Base-by-base conservation (phyloP, 2,329 filamentous ascomycete species). In the Sphaerulina populicola region DNA sequence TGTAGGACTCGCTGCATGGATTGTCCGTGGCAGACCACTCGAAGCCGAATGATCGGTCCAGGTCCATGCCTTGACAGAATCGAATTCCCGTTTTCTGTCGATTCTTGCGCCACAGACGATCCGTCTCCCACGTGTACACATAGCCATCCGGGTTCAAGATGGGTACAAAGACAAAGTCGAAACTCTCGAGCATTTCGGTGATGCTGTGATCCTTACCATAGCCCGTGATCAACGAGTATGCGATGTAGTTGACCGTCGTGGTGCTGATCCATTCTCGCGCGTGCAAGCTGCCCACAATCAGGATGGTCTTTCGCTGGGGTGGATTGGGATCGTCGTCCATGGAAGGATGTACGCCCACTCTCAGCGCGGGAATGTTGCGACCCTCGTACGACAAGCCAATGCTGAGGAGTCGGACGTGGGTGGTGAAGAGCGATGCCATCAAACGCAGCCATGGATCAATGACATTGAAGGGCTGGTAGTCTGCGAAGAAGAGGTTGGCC, bases 251-350 rank as follows among this genome's bases (percentile, higher is more conserved):
- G 47, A 94, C 88, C 0, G 89, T 94, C 62, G 85, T 93, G 0
- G 85, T 89, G 42, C 88, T 88, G 58, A 98, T 94, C 93, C 93
- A 98, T 74, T 98, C 93, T 35, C 93, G 81, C 2, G 90, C 91
- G 68, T 97, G 93, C n/a, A 86, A 77, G 44, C 91, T 91, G 48
- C 88, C 93, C 3, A 83, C 83, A 15, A 98, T 74, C 45, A 95
- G 74, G 51, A 95, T 81, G 0, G 87, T 91, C 66, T 88, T 88
- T 44, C 86, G 80, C 4, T 74, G 76, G 10, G 65, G 62, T 3
- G 68, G 64, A 2, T 71, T 62, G 6, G 76, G 68, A 27, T 76
- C 63, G 48, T 73, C 63, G 41, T 73, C 61, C 65, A 74, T 74
- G 33, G 74, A 73, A 62, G 76, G 71, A 50, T 76, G 72, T 1